Evolutionary conservation across 2,329 filamentous ascomycete species (phyloP), one percentile per base, ranked within the genome.

Genomic region (Tolypocladium tundrense): DNA sequence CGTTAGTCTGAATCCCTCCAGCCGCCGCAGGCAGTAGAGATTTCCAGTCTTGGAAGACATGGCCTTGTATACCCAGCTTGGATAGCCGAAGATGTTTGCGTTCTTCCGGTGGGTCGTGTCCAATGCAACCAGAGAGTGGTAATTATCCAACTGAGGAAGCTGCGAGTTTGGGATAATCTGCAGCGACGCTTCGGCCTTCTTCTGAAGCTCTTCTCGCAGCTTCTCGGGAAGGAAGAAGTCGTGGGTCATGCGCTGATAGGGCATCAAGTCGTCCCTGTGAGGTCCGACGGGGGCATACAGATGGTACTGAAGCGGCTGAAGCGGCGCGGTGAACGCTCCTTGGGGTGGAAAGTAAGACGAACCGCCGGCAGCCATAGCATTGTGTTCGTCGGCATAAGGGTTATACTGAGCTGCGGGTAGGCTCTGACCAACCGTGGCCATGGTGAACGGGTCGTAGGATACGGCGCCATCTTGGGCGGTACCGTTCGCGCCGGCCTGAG

Each of bases 41-140:
- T 89, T 87, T 13, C 92, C 94, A 65, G 93, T 93, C 69, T 94
- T 94, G 71, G 83, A 87, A 8, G 91, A 96, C 31, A 88, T 86
- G 10, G 92, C 93, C 75, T 97, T 97, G 77, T 97, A 99, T 0
- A 96, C 84, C 91, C 92, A 97, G 65, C 88, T 96, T 7, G 88
- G 85, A 67, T 91, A 96, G 35, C 91, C 91, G 72, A 97, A 97
- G 19, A 88, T 84, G 14, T 84, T 81, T 4, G 86, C 83, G 63
- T 87, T 91, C 70, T 91, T 92, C 63, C 91, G 84, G 60, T 90
- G 85, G 54, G 82, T 88, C 10, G 87, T 89, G 71, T 97, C 92
- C 50, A 99, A 77, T 4, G 93, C 90, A 10, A 97, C 91, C 13
- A 99, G 80, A 4, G 91, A 95, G 72, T 97, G 92, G 69, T 94